Evolutionary conservation across 345 rosid species (phyloP), one percentile per base, ranked within the genome.

Genomic region (Gynandropsis gynandra): DNA sequence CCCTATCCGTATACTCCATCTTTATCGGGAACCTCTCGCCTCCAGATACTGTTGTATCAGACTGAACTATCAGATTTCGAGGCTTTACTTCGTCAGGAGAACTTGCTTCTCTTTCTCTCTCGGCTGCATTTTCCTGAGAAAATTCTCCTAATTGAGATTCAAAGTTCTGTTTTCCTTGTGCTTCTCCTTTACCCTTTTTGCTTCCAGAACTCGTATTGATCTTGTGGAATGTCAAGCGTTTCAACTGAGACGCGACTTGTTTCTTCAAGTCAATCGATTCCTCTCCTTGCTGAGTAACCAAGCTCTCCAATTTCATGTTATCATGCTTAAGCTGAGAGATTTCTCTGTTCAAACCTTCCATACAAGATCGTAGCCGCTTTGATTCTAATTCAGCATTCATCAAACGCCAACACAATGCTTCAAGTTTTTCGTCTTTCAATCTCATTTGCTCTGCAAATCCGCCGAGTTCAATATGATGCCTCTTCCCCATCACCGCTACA

Each of bases 331-430:
- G 72, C 67, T 76, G 81, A 41, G 80, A 69, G 40, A 80, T 43
- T 48, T 82, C 89, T 41, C 63, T 72, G 67, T 73, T 74, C 48
- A 80, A 44, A 56, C 73, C 75, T 70, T 92, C 86, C 10, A 70
- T 64, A 54, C 80, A 80, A 58, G 93, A 72, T 63, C 74, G 76
- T 61, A 82, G 56, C 42, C 76, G 74, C 75, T 78, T 82, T 42
- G 84, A 73, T 68, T 92, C 98, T 41, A 82, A 58, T 52, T 92
- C 95, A 76, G 73, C 72, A 74, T 88, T 81, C 70, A 83, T 70
- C 56, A 78, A 50, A 65, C 64, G 74, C 93, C 84, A 77, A n/a
- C 75, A 85, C 32, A 66, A 71, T 46, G 77, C 76, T 74, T 87
- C 95, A 49, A 87, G 54, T 50, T 79, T 87, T 65, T 92, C 93